These are phyloP conservation scores for Umbelopsis sp. DNA, from an alignment of 192 early-diverging fungal genomes.

Conservation along the genomic window DNA sequence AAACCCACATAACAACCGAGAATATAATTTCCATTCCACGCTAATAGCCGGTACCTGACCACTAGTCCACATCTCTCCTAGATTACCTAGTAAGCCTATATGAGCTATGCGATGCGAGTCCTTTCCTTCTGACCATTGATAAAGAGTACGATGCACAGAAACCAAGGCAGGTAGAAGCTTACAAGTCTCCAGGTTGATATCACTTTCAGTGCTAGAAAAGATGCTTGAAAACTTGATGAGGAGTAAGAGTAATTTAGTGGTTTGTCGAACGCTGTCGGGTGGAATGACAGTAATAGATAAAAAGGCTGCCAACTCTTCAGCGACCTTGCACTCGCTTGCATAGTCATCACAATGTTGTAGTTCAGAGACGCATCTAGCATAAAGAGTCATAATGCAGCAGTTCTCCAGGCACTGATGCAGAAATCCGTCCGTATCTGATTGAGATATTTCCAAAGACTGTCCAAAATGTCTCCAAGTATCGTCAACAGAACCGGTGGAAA, in stretches of 20 bases:
- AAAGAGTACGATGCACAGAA: background rate
- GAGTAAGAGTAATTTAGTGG: background rate
- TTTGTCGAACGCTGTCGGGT: background rate
- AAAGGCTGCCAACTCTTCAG: background rate
- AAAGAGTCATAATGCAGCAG: background rate
- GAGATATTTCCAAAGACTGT: background rate
- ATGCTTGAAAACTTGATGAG: background rate
- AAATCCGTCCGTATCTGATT: background rate
- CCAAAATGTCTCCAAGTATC: background rate
- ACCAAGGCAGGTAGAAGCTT: background rate
- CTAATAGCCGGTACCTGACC: background rate
- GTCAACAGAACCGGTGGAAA: background rate
- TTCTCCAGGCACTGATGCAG: conserved; percentile 6
- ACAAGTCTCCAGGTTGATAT: background rate
- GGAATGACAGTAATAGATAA: conserved; percentile 11
- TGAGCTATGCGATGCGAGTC: background rate
- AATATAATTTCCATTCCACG: conserved; percentile 9
- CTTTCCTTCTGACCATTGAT: conserved; percentile 5
- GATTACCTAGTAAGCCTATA: background rate
- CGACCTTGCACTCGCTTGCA: background rate
- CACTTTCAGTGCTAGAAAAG: background rate
- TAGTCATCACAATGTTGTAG: background rate
- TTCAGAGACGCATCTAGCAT: background rate
- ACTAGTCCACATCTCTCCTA: background rate
- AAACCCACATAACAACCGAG: conserved; percentile 10